phyloP scores from a whole-genome alignment of 805 yeast genomes.

The Wickerhamomyces chambardii region DNA sequence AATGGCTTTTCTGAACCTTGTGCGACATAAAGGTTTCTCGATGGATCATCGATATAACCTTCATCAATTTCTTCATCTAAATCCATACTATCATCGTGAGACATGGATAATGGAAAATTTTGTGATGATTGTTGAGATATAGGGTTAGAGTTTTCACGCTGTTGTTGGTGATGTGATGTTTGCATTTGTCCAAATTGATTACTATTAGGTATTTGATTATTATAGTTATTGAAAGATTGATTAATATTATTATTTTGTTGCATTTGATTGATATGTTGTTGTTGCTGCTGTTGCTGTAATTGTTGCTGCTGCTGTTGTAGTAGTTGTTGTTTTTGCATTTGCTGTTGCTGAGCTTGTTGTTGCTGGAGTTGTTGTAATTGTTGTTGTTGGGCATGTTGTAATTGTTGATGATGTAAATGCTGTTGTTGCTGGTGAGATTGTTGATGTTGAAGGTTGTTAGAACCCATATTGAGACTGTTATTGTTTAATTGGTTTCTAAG shows the following conservation, averaged over 20 bases:
- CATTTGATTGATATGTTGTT: conserved; percentile 4
- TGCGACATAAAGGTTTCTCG: conserved; percentile 85
- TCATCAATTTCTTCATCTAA: conserved; percentile 50
- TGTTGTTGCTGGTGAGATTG: conserved; percentile 1
- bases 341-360: conserved; percentile 10
- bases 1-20: conserved; percentile 94
- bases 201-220: neutral
- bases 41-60: conserved; percentile 93
- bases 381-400: neutral
- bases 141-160: neutral
- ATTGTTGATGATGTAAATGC: conserved; percentile 2
- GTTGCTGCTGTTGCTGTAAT: conserved; percentile 13
- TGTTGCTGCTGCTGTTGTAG: conserved; percentile 5
- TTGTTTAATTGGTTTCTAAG: conserved; percentile 2
- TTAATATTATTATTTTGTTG: neutral
- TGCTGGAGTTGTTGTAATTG: conserved; percentile 12
- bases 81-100: conserved; percentile 20
- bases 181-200: conserved; percentile 2
- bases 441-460: conserved; percentile 4
- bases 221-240: neutral
- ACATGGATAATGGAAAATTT: conserved; percentile 24
- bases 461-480: conserved; percentile 9
- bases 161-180: conserved; percentile 4
- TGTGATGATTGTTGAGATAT: conserved; percentile 15
- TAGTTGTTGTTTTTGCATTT: conserved; percentile 14